A percentile compares a stretch with the other conserved stretches of the same genome.
phyloP scores from a whole-genome alignment of 2,329 filamentous ascomycete genomes.

The Colletotrichum somersetense region DNA sequence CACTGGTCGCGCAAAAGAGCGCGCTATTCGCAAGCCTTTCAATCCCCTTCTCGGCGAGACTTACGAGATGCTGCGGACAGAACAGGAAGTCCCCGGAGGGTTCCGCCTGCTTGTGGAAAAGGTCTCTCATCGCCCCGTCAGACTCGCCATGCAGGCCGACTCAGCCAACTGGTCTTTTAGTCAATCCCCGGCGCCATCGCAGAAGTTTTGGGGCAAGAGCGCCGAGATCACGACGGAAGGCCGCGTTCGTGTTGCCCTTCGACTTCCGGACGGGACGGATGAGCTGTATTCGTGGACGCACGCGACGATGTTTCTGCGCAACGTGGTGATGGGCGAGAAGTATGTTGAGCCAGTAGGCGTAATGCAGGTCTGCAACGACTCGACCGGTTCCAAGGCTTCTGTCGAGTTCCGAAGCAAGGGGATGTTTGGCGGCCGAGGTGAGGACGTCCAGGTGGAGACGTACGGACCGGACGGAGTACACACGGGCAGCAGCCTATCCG shows the following conservation, averaged over 20 bases:
- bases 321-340: conserved; percentile 98
- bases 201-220: conserved; percentile 99
- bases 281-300: conserved; percentile 91
- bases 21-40: conserved; percentile 94
- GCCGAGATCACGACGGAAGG: conserved; percentile 95
- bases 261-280: conserved; percentile 72
- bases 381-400: conserved; percentile 83
- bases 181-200: conserved; percentile 87
- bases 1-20: conserved; percentile 85
- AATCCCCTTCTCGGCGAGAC: conserved; percentile 98
- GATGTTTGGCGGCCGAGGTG: conserved; percentile 95
- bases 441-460: conserved; percentile 86
- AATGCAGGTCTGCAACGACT: conserved; percentile 89
- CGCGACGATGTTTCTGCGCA: conserved; percentile 91
- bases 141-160: conserved; percentile 94
- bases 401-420: conserved; percentile 94
- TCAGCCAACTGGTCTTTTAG: conserved; percentile 86
- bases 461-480: conserved; percentile 75
- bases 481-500: conserved; percentile 76
- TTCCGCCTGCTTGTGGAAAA: conserved; percentile 97
- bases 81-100: conserved; percentile 77
- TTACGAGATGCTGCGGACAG: conserved; percentile 89
- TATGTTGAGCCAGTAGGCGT: conserved; percentile 95
- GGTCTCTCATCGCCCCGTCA: conserved; percentile 90
- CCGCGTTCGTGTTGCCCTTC: conserved; percentile 81